Evolutionary conservation across 768 basidiomycete species (phyloP).

Genomic region (Agaricus sinodeliciosus): DNA sequence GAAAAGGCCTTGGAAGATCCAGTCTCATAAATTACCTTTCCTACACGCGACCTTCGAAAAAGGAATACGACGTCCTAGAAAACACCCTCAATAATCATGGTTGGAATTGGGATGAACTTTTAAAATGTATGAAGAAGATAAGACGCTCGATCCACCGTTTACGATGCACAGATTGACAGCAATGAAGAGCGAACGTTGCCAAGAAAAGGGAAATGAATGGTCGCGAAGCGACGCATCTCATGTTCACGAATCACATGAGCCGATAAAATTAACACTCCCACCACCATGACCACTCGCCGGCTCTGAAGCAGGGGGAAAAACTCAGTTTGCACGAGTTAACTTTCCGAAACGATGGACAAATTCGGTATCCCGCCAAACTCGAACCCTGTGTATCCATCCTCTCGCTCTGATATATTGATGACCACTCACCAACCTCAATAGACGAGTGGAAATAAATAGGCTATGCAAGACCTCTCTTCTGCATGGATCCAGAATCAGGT

Average conservation of each 20-base stretch:
- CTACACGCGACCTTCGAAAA: conserved; percentile 1
- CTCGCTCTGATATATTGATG: no score
- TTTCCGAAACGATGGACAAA: conserved; percentile 4
- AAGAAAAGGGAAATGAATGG: no score
- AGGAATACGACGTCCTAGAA: conserved; percentile 14
- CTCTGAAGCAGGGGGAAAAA: background rate
- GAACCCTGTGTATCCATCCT: conserved; percentile 7
- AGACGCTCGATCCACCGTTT: background rate
- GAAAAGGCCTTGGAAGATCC: conserved; percentile 23
- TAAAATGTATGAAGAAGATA: conserved; percentile 16
- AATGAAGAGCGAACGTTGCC: background rate
- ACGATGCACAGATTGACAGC: background rate
- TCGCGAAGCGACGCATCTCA: background rate
- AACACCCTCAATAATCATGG: conserved; percentile 12
- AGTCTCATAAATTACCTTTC: conserved; percentile 12
- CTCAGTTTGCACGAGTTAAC: background rate
- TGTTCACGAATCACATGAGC: conserved; percentile 1
- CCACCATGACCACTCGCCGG: background rate
- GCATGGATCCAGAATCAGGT: conserved; percentile 16
- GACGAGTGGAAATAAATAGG: conserved; percentile 11
- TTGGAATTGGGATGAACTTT: conserved; percentile 17
- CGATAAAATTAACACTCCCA: conserved; percentile 10
- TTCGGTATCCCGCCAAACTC: conserved; percentile 10
- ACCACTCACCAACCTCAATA: background rate
- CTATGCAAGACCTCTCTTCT: conserved; percentile 1